Base-by-base conservation (phyloP, 1,139 yeast genomes). In the Pneumocystis carinii region DNA sequence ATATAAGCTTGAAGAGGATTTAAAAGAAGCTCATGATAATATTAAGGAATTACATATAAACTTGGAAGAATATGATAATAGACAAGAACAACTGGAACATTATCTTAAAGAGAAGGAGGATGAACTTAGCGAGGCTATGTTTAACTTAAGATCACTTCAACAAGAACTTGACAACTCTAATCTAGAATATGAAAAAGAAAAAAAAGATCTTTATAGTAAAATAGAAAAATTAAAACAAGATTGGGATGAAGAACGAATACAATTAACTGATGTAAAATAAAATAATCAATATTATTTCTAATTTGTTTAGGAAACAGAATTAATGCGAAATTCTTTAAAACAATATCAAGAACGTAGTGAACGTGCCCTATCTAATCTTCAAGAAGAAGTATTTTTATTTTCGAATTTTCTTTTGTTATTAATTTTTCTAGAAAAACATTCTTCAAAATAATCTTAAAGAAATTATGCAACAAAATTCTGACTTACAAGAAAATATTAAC, bases 1-100 rank as follows among this genome's bases (percentile, higher is more conserved):
- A 48, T 48, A 48, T 24, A 48, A 24, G 19, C 55, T 63, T 6
- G 62, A 61, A 19, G 61, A 60, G 24, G 64, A 62, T 15, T 61
- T 63, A 10, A 59, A 32, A 10, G 67, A 67, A 24, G 68, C 68
- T n/a, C 62, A 58, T 14, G 53, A 60, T 8, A 62, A 62, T 37
- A 59, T 63, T 32, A 62, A 64, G n/a, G 62, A 57, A 32, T 62
- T 66, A 55, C 66, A 63, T 35, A 35, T 61, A 17, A 66, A 65
- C 42, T 62, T 67, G 64, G 66, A 63, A 27, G 68, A 66, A 12
- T 62, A 62, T 32, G 59, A 66, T 15, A 61, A 59, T 5, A 65
- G 65, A 19, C 41, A 64, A 24, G 67, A 63, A 15, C 64, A 66
- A 27, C 59, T 67, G 19, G 67, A 67, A 17, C 58, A 58, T 19